Evolutionary conservation across 2,329 filamentous ascomycete species (phyloP).

Genomic region (Diplodia intermedia): DNA sequence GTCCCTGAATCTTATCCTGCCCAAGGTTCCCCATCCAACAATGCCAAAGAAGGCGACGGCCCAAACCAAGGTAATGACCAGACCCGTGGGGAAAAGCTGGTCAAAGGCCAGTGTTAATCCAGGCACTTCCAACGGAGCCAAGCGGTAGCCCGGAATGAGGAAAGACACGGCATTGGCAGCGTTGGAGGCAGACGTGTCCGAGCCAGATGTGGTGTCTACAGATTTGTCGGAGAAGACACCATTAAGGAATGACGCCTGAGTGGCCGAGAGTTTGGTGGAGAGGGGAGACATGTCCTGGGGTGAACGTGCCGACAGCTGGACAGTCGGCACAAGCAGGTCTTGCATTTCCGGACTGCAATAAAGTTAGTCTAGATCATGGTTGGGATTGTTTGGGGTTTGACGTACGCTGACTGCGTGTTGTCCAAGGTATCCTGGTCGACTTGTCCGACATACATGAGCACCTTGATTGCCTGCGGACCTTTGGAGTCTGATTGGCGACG

Average conservation of each 20-base stretch:
- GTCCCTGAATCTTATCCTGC: conserved; percentile 70
- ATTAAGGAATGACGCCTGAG: conserved; percentile 73
- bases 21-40: conserved; percentile 70
- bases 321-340: conserved; percentile 71
- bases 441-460: conserved; percentile 72
- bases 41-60: conserved; percentile 59
- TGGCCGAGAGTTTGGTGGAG: conserved; percentile 69
- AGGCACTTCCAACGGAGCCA: conserved; percentile 52
- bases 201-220: conserved; percentile 56
- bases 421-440: conserved; percentile 66
- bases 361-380: background rate
- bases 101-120: conserved; percentile 17
- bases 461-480: conserved; percentile 56
- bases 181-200: conserved; percentile 47
- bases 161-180: conserved; percentile 57
- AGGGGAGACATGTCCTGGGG: conserved; percentile 58
- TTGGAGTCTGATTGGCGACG: conserved; percentile 18
- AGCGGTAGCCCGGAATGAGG: conserved; percentile 70
- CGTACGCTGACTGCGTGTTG: conserved; percentile 67
- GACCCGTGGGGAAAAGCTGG: conserved; percentile 69
- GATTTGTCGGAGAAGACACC: conserved; percentile 71
- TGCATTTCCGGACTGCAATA: conserved; percentile 37
- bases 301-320: conserved; percentile 68
- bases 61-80: conserved; percentile 72
- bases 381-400: conserved; percentile 27